phyloP scores from a whole-genome alignment of 345 rosid species.

The Salix brachista region DNA sequence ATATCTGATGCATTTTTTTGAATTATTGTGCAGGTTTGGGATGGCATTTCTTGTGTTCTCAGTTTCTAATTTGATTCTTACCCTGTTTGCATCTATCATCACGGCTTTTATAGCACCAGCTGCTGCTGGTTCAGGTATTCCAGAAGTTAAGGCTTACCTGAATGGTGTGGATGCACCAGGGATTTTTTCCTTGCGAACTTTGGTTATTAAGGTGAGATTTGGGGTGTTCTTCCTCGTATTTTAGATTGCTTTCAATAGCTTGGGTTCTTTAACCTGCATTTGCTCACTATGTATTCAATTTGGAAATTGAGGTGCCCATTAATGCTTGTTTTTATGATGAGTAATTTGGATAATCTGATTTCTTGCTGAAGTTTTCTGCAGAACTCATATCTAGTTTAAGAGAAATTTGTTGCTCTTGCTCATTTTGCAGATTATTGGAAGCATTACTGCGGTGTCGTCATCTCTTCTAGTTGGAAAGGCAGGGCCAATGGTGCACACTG shows the following conservation, averaged over 20 bases:
- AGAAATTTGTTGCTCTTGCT: not conserved
- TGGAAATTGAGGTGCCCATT: no score
- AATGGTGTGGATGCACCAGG: slow-evolving; percentile 94
- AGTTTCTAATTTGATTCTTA: slow-evolving; percentile 60
- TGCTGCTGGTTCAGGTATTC: slow-evolving; percentile 93
- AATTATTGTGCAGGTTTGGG: slow-evolving; percentile 41
- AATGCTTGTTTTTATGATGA: not conserved
- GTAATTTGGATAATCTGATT: not conserved
- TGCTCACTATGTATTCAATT: not conserved
- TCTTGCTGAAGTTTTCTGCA: not conserved
- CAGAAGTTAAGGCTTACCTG: slow-evolving; percentile 91
- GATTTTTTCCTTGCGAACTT: slow-evolving; percentile 61
- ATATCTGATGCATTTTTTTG: not conserved
- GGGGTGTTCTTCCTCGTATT: not conserved
- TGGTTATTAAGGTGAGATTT: slow-evolving; percentile 59
- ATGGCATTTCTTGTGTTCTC: slow-evolving; percentile 70
- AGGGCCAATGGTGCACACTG: slow-evolving; percentile 94
- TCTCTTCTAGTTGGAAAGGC: slow-evolving; percentile 95
- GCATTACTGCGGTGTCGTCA: slow-evolving; percentile 75
- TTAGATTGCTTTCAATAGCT: not conserved
- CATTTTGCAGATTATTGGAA: slow-evolving; percentile 64
- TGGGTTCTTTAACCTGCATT: not conserved
- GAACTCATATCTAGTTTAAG: not conserved
- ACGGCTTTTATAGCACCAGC: slow-evolving; percentile 75
- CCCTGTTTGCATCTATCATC: slow-evolving; percentile 58